phyloP scores from a whole-genome alignment of 1,284 basidiomycete species.

The Melampsora larici-populina region DNA sequence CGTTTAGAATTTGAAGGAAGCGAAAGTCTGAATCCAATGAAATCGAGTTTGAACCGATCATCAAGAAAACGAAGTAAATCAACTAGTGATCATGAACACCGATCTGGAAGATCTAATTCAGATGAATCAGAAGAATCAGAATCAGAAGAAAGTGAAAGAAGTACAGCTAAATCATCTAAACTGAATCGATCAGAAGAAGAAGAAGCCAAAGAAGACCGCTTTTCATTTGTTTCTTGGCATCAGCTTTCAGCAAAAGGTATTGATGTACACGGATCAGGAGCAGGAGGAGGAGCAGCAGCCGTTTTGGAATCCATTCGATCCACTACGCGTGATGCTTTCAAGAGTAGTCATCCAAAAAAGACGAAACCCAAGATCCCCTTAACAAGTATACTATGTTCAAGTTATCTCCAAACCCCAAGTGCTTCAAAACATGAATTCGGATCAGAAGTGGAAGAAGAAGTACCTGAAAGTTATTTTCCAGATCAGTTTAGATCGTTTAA shows the following conservation, averaged over 20 bases:
- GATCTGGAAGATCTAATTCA: not conserved
- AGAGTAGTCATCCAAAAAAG: not conserved
- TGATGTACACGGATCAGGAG: conserved; percentile 34
- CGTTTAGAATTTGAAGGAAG: not conserved
- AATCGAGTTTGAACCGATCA: not conserved
- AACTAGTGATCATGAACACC: not conserved
- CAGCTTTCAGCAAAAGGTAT: not conserved
- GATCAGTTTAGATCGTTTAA: conserved; percentile 37
- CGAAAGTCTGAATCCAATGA: not conserved
- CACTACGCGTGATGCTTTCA: no score
- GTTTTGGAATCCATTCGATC: conserved; percentile 11
- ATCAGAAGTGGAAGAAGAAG: not conserved
- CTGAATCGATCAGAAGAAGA: not conserved
- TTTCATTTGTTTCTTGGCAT: not conserved
- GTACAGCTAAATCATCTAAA: not conserved
- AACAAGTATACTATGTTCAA: not conserved
- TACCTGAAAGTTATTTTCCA: conserved; percentile 18
- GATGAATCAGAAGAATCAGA: not conserved
- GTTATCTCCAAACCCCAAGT: not conserved
- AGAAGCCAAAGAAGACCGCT: no score
- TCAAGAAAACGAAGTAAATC: not conserved
- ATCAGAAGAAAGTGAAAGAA: no score
- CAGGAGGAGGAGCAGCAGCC: conserved; percentile 37
- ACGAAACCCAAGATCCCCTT: not conserved
- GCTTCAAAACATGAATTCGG: not conserved